Evolutionary conservation across 495 filamentous ascomycete genomes (phyloP), one percentile per base, ranked within the genome.

Genomic region (Tuber indicum): DNA sequence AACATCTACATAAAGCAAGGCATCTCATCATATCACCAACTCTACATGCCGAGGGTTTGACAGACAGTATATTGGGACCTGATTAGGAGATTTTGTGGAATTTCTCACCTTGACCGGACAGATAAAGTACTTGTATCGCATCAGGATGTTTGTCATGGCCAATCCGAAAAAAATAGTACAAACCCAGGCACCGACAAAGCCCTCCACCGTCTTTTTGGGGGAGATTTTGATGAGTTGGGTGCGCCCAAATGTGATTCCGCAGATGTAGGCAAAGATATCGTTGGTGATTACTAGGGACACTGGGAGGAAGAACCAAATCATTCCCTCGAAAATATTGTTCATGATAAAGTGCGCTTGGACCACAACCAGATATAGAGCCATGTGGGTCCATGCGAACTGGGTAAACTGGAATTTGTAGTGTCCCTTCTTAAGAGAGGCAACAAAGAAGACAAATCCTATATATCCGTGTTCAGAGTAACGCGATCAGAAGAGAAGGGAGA

Each of bases 301-400:
- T 3, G 96, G 96, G 70, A 99, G 87, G 89, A 99, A 98, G 88
- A 99, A 98, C 96, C 96, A 99, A 84, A 99, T 96, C 93, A 99
- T 94, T 85, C 96, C 96, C 86, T 99, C 96, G 84, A 99, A 95
- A 77, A 98, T 91, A 85, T 98, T 99, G 87, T 99, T 98, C 92
- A 99, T 98, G 85, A 99, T 93, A 83, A 99, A 99, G 85, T 99
- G 96, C 39, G 96, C 94, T 84, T 99, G 96, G 19, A 97, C 93
- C 41, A 98, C 94, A 80, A 99, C 98, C 82, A 99, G 86, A 87
- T 97, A 98, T 45, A 99, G 89, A 2, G 96, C 96, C 93, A 99
- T 98, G 84, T 99, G 96, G 3, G 96, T 97, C 96, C 96, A 98
- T 71, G 93, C 96, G 83, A 98, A 99, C 84, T 99, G 95, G 62